Evolutionary conservation across 306 rosid species (phyloP), one percentile per base, ranked within the genome.

Genomic region (Casuarina equisetifolia): DNA sequence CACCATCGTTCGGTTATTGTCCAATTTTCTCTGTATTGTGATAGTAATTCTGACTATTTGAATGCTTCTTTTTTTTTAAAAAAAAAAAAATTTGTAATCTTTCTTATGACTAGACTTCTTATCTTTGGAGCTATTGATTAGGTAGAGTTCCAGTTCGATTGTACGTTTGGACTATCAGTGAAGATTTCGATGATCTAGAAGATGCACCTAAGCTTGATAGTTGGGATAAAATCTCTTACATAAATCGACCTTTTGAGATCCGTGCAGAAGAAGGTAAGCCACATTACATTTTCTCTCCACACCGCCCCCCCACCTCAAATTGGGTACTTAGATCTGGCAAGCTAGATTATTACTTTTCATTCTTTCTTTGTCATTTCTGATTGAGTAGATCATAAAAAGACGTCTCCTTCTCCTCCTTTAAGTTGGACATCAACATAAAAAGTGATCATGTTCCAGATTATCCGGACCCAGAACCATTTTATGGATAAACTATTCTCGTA

Each of bases 111-210:
- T 55, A 76, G 43, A 20, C 39, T 77, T 81, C 78, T 76, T 19
- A 43, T 4, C 69, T 16, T 58, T 80, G 79, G 81, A 71, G 54
- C 55, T 79, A 76, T 25, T 48, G 83, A 62, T 75, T 75, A 96
- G 99, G 91, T 73, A 89, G 94, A 81, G 74, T 92, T 78, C 97
- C 99, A 39, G 90, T 92, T 84, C 96, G 98, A 61, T 89, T 96
- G 78, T 91, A 92, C 80, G 71, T 80, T 5, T 85, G 98, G 94
- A 83, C 80, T 77, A 88, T 87, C 52, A 77, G 52, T 61, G 90
- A 89, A 62, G 96, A 88, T 50, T 82, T 91, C 82, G 92, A 85
- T 66, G 91, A 91, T 83, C 84, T 92, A 62, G 97, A 92, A 86
- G 91, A 88, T 75, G 98, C 91, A 61, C 92, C 96, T 10, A 86